Percentiles rank a stretch among this genome's conserved stretches.
phyloP scores from a whole-genome alignment of 2,329 filamentous ascomycete species.

The Cladosporium velox region DNA sequence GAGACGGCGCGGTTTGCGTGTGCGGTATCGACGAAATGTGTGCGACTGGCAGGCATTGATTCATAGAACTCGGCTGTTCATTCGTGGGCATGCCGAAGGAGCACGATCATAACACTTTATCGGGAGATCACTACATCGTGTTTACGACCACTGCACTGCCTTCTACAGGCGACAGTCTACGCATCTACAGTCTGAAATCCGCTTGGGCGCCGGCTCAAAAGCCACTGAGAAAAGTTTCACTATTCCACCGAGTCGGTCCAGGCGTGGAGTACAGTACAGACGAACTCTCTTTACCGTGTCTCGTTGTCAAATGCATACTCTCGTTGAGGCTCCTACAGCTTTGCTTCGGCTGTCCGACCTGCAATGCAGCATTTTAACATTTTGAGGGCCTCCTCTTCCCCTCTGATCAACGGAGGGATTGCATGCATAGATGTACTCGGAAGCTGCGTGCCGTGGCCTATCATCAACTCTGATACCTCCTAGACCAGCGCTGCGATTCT shows the following conservation, averaged over 20 bases:
- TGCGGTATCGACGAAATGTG: conserved; percentile 3
- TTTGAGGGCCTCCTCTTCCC: background rate
- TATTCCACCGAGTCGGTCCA: background rate
- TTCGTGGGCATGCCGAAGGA: background rate
- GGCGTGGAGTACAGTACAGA: conserved; percentile 1
- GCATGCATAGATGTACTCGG: background rate
- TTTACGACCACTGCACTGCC: background rate
- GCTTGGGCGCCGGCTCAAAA: background rate
- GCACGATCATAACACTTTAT: background rate
- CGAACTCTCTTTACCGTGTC: background rate
- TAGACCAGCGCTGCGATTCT: background rate
- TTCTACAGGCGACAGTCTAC: background rate
- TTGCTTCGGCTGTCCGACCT: background rate
- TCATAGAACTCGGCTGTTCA: background rate
- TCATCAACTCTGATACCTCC: background rate
- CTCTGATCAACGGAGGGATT: background rate
- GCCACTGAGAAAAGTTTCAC: background rate
- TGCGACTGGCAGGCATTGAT: background rate
- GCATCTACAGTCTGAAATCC: background rate
- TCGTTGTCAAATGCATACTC: background rate
- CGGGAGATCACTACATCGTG: background rate
- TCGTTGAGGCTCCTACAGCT: background rate
- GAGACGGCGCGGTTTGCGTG: background rate
- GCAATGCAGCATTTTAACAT: background rate
- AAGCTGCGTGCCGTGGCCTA: background rate